Base-by-base conservation (phyloP, 495 filamentous ascomycete species). In the Filosporella fistucella region DNA sequence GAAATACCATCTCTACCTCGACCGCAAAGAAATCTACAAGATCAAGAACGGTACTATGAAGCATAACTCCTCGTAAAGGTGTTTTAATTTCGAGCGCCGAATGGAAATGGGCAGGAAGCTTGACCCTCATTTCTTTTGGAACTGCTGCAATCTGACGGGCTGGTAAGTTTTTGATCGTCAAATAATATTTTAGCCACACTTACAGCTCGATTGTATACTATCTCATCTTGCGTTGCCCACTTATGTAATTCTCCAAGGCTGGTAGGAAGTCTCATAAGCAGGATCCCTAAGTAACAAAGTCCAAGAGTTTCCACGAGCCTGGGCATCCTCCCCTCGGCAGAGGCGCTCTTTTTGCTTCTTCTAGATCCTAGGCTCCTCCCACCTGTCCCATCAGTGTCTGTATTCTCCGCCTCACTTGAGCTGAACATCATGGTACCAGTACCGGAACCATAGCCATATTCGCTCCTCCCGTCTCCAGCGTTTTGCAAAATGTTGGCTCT, bases 1-100 rank as follows among this genome's bases (percentile, higher is more conserved):
- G 91, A 42, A 95, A 81, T 0, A 65, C 58, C 56, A 95, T 70
- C 14, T 76, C 78, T 58, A 86, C 91, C 22, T 85, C 77, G 35
- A 68, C 65, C 37, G 78, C 67, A 58, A 85, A 88, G 11, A 80
- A 74, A n/a, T 78, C 52, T 10, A 77, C 67, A 38, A 89, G 52
- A 14, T 81, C 71, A 40, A 76, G 66, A 2, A 89, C 73, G 1
- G 75, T 66, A 17, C 67, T 62, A 55, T 95, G 84, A 24, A 98
- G 66, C 41, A 75, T 64, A 16, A 83, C 74, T 2, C 72, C 61
- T 38, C 71, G 67, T 8, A 55, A 53, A 52, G 68, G 57, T 69
- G 81, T 70, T 58, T 64, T 61, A 45, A 80, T 67, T 26, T 84
- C 77, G 11, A 93, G 61, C 9, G 77, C 67, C 12, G 52, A 61